phyloP scores from a whole-genome alignment of 371 early-diverging fungal genomes.

The Zopfochytrium polystomum region DNA sequence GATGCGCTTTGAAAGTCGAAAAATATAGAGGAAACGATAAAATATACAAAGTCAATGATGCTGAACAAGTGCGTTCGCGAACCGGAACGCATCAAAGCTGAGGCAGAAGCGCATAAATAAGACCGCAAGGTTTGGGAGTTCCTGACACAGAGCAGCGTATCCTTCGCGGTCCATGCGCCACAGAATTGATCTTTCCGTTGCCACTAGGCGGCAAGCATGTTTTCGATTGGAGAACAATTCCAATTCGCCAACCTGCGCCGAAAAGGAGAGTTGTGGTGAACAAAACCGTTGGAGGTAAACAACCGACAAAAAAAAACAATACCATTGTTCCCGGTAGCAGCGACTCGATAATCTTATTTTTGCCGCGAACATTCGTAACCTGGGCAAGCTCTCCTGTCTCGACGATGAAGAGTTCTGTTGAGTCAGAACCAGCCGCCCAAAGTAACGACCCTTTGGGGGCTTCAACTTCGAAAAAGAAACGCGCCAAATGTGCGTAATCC shows the following conservation, averaged over 20 bases:
- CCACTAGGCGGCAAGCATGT: slow-evolving; percentile 31
- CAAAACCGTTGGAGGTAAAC: background rate
- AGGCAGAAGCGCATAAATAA: slow-evolving; percentile 13
- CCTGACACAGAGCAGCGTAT: slow-evolving; percentile 2
- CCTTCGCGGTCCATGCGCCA: slow-evolving; percentile 26
- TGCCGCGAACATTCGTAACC: slow-evolving; percentile 11
- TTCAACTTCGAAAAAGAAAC: slow-evolving; percentile 54
- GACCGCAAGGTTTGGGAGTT: slow-evolving; percentile 1
- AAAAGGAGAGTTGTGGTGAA: background rate
- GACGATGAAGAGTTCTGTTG: slow-evolving; percentile 65
- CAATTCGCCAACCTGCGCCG: slow-evolving; percentile 38
- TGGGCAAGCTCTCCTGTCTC: slow-evolving; percentile 69
- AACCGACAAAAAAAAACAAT: background rate
- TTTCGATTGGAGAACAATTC: slow-evolving; percentile 41
- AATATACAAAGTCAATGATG: too few species aligned
- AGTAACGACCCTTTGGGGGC: slow-evolving; percentile 52
- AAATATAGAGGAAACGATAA: too few species aligned
- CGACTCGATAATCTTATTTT: slow-evolving; percentile 36
- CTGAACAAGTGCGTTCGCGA: too few species aligned
- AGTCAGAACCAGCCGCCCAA: slow-evolving; percentile 69
- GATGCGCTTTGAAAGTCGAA: too few species aligned
- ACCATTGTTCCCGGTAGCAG: slow-evolving; percentile 48
- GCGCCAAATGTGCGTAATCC: slow-evolving; percentile 1
- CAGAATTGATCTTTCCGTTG: slow-evolving; percentile 19
- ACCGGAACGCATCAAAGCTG: too few species aligned